A percentile compares a stretch with the other conserved stretches of the same genome.
Evolutionary conservation across 1,139 yeast species (phyloP).

Genomic region (Williopsis jadinii): DNA sequence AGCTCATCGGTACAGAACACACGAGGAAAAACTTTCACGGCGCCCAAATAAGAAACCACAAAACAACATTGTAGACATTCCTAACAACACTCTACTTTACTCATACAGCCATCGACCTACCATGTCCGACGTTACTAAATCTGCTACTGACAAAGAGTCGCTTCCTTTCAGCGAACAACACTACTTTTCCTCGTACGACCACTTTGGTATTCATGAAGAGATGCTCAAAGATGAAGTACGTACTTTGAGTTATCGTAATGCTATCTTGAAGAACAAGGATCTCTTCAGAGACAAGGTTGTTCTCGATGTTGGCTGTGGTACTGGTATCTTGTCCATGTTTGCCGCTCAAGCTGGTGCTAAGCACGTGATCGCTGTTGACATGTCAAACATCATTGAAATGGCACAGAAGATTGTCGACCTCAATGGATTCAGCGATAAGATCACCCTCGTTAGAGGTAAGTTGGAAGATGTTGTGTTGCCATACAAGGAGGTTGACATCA

Average conservation of each 20-base stretch:
- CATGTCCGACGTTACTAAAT: slow-evolving; percentile 12
- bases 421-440: slow-evolving; percentile 82
- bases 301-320: slow-evolving; percentile 98
- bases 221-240: slow-evolving; percentile 96
- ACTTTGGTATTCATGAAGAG: slow-evolving; percentile 96
- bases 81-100: background rate
- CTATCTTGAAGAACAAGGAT: slow-evolving; percentile 86
- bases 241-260: slow-evolving; percentile 86
- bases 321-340: slow-evolving; percentile 95
- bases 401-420: slow-evolving; percentile 79
- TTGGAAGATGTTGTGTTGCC: slow-evolving; percentile 91
- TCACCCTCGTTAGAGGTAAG: slow-evolving; percentile 87
- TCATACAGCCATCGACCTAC: background rate
- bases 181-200: slow-evolving; percentile 92
- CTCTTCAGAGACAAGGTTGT: slow-evolving; percentile 90
- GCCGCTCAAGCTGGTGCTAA: slow-evolving; percentile 98
- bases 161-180: slow-evolving; percentile 44
- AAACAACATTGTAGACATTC: background rate
- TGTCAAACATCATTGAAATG: slow-evolving; percentile 93
- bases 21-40: background rate
- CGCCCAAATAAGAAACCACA: no score
- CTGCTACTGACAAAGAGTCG: slow-evolving; percentile 40
- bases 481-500: slow-evolving; percentile 77
- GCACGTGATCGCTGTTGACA: slow-evolving; percentile 94
- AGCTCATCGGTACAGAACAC: slow-evolving; percentile 2